Percentiles rank a stretch among this genome's conserved stretches.
These are phyloP conservation scores for Ceratorhiza oryzae-sativae DNA, from an alignment of 1,284 basidiomycete species.

Conservation along the genomic window DNA sequence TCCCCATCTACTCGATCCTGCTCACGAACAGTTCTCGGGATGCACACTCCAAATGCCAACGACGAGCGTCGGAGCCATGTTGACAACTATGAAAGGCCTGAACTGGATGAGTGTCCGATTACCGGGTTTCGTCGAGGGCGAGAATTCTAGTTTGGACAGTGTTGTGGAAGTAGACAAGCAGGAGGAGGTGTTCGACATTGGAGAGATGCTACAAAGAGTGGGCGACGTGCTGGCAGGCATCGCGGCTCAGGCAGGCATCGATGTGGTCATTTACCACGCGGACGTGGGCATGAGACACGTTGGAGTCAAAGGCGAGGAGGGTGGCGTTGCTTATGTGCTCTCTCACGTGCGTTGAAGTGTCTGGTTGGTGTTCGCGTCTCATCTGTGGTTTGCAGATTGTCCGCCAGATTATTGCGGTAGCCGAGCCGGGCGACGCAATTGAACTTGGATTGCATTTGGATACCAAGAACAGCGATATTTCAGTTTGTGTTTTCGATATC, in stretches of 20 bases:
- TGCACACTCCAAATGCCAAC: conserved; percentile 85
- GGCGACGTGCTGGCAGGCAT: conserved; percentile 86
- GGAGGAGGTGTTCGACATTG: conserved; percentile 63
- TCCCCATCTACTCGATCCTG: conserved; percentile 86
- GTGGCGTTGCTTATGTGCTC: conserved; percentile 78
- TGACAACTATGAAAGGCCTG: conserved; percentile 88
- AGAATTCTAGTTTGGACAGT: conserved; percentile 7
- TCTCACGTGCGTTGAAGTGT: conserved; percentile 70
- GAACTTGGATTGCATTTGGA: conserved; percentile 82
- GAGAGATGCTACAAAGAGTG: conserved; percentile 73
- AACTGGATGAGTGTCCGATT: conserved; percentile 88
- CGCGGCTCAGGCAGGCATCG: conserved; percentile 82
- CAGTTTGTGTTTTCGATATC: conserved; percentile 65
- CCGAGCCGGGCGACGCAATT: conserved; percentile 78
- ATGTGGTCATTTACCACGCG: conserved; percentile 87
- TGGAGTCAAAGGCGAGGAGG: conserved; percentile 83
- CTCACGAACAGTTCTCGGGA: conserved; percentile 88
- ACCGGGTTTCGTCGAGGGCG: conserved; percentile 43
- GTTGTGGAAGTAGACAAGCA: background rate
- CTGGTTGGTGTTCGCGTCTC: background rate
- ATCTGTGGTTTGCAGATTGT: conserved; percentile 63
- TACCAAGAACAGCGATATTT: conserved; percentile 43
- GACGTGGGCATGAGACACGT: conserved; percentile 86
- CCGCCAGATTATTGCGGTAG: conserved; percentile 78
- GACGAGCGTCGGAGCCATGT: conserved; percentile 83